Evolutionary conservation across 2,329 filamentous ascomycete genomes (phyloP), one percentile per base, ranked within the genome.

Genomic region (Fusarium sp.): DNA sequence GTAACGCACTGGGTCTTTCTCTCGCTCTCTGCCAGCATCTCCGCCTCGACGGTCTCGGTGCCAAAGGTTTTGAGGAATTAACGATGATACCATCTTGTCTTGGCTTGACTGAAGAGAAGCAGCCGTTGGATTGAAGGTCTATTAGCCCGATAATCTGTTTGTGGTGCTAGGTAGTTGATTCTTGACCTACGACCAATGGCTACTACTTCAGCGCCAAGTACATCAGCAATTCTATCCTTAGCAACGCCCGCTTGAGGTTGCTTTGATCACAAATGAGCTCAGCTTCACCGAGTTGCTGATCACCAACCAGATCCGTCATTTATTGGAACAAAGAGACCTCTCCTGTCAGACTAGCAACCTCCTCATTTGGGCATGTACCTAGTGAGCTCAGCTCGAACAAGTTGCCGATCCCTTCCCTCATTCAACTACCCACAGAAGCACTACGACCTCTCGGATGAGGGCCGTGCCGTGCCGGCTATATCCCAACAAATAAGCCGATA

Each of bases 141-240:
- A 46, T n/a, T 11, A 46, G 14, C n/a, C 25, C 6, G 1, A 0
- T 12, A 10, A 19, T 19, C 23, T 44, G 11, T 0, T 5, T 10
- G 0, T 12, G 41, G 23, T 11, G 44, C 14, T 14, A 46, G 19
- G 9, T 27, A 46, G 25, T 14, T 27, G 19, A 6, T 46, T 29
- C 6, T 46, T 46, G 25, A 46, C 25, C 2, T 5, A 6, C 21
- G 44, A n/a, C 44, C 44, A 46, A 16, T 46, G 4, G 44, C 19
- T 46, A 7, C 23, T 10, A 5, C 44, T 46, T 16, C 9, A 46
- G 9, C 19, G 7, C 4, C 3, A 14, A 21, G 1, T 0, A 7
- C 9, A 5, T 5, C 9, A 11, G 19, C 2, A 8, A 21, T 6
- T 21, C 44, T 29, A 21, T 2, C 44, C 11, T 21, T 29, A 10